A percentile compares a stretch with the other conserved stretches of the same genome.
phyloP scores from a whole-genome alignment of 208 protist genomes.

The Leishmania braziliensis region DNA sequence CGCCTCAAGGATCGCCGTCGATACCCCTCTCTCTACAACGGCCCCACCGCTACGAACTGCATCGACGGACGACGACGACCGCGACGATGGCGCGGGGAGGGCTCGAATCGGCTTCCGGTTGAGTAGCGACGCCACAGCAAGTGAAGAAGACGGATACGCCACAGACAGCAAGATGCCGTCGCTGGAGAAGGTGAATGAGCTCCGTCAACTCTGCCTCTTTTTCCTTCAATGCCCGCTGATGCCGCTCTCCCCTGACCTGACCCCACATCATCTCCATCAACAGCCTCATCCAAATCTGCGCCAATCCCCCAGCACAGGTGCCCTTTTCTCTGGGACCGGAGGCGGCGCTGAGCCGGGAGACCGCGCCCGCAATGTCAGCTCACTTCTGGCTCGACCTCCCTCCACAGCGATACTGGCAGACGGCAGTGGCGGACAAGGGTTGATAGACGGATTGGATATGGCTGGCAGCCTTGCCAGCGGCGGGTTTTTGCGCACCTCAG shows the following conservation, averaged over 20 bases:
- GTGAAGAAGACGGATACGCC: background rate
- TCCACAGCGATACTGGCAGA: background rate
- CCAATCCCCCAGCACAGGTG: constrained; percentile 7
- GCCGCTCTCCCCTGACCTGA: constrained; percentile 14
- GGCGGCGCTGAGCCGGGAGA: background rate
- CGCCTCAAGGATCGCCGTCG: background rate
- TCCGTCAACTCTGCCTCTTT: constrained; percentile 18
- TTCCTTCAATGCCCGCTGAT: constrained; percentile 32
- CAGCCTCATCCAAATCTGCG: background rate
- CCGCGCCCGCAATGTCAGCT: constrained; percentile 1
- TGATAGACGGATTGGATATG: background rate
- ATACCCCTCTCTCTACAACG: background rate
- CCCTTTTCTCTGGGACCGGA: background rate
- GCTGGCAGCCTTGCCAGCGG: background rate
- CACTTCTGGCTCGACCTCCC: background rate
- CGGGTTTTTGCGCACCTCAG: constrained; percentile 5
- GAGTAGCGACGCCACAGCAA: background rate
- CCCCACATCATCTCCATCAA: background rate
- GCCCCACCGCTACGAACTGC: background rate
- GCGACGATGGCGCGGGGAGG: background rate
- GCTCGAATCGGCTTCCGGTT: background rate
- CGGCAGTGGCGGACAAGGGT: background rate
- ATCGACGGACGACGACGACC: background rate
- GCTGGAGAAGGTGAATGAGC: constrained; percentile 7
- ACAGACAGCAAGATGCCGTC: background rate